Conservation (phyloP, 1,139 yeast species). For the Sugiyamaella castrensis region DNA sequence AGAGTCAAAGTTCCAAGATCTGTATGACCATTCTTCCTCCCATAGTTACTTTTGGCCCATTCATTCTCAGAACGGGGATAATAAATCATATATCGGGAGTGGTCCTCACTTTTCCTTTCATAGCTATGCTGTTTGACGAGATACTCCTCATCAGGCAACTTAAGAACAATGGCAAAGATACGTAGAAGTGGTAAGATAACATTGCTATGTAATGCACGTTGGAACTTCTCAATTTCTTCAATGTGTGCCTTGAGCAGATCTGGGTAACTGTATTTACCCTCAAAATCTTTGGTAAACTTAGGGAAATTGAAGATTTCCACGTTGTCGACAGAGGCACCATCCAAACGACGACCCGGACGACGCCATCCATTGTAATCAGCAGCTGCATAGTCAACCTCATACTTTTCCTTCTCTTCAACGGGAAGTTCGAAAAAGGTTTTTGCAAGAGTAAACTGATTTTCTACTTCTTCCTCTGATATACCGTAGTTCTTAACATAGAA, state of each 20-base stretch:
- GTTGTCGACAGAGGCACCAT: conserved; percentile 2
- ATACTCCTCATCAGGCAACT: too few species aligned
- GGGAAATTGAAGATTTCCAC: conserved; percentile 11
- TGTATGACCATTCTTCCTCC: conserved; percentile 6
- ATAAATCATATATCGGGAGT: conserved; percentile 11
- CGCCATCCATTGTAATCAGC: conserved; percentile 12
- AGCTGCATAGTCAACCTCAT: conserved; percentile 7
- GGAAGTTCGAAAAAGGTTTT: conserved; percentile 7
- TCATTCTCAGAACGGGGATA: conserved; percentile 7
- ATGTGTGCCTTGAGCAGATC: too few species aligned
- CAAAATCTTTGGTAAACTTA: conserved; percentile 12
- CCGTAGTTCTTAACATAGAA: conserved; percentile 13
- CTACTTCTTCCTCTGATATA: conserved; percentile 9
- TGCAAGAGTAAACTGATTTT: conserved; percentile 9
- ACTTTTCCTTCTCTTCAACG: conserved; percentile 8
- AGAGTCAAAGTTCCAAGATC: conserved; percentile 8
- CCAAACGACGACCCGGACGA: conserved; percentile 1
- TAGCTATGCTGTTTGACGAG: too few species aligned
- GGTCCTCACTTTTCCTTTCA: conserved; percentile 10
- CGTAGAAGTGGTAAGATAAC: too few species aligned
- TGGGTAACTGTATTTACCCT: conserved; percentile 8
- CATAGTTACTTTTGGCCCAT: conserved; percentile 10
- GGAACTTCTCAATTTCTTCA: too few species aligned
- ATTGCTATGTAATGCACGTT: too few species aligned
- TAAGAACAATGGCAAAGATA: too few species aligned